A percentile compares a stretch with the other conserved stretches of the same genome.
These are phyloP conservation scores for Clonostachys sp. DNA, from an alignment of 2,329 filamentous ascomycete species.

Conservation along the genomic window DNA sequence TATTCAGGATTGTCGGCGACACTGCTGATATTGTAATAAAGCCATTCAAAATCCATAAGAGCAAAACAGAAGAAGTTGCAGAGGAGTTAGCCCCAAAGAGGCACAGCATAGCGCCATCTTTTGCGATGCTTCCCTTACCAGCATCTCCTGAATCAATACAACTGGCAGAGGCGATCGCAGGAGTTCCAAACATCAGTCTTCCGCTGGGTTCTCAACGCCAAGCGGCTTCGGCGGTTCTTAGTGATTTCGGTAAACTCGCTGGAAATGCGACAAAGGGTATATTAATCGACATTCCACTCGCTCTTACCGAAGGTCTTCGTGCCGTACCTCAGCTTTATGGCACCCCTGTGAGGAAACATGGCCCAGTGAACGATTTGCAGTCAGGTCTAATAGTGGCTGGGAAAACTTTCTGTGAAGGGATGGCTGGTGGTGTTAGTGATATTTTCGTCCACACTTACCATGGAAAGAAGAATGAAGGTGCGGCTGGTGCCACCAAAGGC, in stretches of 20 bases:
- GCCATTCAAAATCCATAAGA: neutral
- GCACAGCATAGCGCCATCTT: too few relatives aligned
- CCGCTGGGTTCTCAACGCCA: too few relatives aligned
- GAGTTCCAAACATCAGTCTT: too few relatives aligned
- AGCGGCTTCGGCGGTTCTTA: neutral
- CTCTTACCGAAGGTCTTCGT: constrained; percentile 1
- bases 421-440: neutral
- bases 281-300: constrained; percentile 1
- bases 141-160: too few relatives aligned
- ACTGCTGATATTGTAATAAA: neutral
- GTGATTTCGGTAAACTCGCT: neutral
- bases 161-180: too few relatives aligned
- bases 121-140: too few relatives aligned
- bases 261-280: neutral
- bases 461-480: too few relatives aligned
- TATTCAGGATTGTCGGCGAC: neutral
- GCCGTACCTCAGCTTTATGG: neutral
- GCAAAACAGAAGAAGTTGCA: too few relatives aligned
- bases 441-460: neutral
- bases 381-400: neutral
- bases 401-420: constrained; percentile 1
- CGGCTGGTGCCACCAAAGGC: too few relatives aligned
- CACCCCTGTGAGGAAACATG: neutral
- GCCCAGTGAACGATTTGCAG: neutral
- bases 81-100: too few relatives aligned